Evolutionary conservation across 2,329 filamentous ascomycete species (phyloP), one percentile per base, ranked within the genome.

Genomic region (Fusarium heterosporum): DNA sequence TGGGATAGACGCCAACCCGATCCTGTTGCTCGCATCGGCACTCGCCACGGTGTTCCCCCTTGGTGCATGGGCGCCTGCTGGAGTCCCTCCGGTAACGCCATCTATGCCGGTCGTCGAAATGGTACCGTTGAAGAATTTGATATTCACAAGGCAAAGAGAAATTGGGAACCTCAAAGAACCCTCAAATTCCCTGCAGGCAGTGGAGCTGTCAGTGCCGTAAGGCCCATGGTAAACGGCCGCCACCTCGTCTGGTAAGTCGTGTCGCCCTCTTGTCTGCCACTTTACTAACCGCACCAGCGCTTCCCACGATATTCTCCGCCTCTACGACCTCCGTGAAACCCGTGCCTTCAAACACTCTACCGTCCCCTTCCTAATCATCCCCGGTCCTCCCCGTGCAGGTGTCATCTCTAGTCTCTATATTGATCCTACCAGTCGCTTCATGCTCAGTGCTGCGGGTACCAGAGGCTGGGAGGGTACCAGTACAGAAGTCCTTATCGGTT

Each of bases 51-150:
- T 17, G 92, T 93, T 1, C 95, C 96, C 2, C 96, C 95, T 1
- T 99, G 95, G 95, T 98, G 95, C 78, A 97, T 97, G 89, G 94
- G 93, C 69, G 93, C 93, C 1, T 97, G 93, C 80, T 99, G 96
- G 96, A 95, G 91, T 54, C 93, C 93, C 0, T 92, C 97, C 76
- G 96, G 96, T 14, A 98, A 98, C 78, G 93, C 88, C 78, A 94
- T 99, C 72, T 99, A 97, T 78, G 94, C 92, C 0, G 96, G 96
- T 1, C 85, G 96, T 28, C 86, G 96, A 58, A 98, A 98, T 77
- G 87, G 93, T 50, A 96, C 93, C 0, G 96, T 99, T 0, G 96
- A 99, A 71, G 96, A 99, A 78, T 99, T 92, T 78, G 93, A 89
- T 73, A 83, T 99, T 17, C 93, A 96, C 76, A 93, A 93, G 72